phyloP scores from a whole-genome alignment of 2,329 filamentous ascomycete genomes.

The Pseudofabraea citricarpa region DNA sequence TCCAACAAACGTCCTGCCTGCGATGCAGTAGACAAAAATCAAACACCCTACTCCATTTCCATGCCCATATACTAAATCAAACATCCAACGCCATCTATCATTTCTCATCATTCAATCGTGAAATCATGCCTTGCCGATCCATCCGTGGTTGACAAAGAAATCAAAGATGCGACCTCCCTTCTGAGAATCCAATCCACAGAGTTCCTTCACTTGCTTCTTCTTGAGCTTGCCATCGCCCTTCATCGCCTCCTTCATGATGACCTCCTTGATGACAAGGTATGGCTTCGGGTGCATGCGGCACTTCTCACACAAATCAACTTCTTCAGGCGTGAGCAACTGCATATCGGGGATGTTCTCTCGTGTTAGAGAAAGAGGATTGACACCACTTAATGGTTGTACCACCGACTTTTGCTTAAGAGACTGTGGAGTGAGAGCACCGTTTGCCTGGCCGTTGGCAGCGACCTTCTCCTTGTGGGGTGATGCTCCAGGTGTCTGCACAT shows the following conservation, averaged over 20 bases:
- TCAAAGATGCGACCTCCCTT: conserved; percentile 88
- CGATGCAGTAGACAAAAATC: no score
- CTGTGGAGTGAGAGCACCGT: conserved; percentile 30
- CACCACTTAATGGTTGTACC: conserved; percentile 39
- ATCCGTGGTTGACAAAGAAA: conserved; percentile 89
- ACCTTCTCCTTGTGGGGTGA: conserved; percentile 30
- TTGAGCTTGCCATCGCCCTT: conserved; percentile 84
- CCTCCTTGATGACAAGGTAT: conserved; percentile 91
- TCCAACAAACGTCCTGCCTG: no score
- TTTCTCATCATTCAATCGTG: neutral
- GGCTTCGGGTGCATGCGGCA: conserved; percentile 88
- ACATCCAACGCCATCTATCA: neutral
- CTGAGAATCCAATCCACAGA: conserved; percentile 76
- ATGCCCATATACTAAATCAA: neutral
- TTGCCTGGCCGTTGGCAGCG: conserved; percentile 46
- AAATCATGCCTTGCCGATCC: conserved; percentile 81
- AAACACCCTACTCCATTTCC: no score
- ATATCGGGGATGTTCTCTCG: conserved; percentile 66
- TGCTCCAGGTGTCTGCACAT: conserved; percentile 5
- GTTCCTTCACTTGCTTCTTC: conserved; percentile 88
- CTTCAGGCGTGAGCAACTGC: conserved; percentile 80
- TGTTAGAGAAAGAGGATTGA: conserved; percentile 37
- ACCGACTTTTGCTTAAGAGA: conserved; percentile 46
- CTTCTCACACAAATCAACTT: conserved; percentile 79
- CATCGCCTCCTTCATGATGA: conserved; percentile 83